Evolutionary conservation across 208 protist genomes (phyloP), one percentile per base, ranked within the genome.

Genomic region (Acanthamoeba castellanii): DNA sequence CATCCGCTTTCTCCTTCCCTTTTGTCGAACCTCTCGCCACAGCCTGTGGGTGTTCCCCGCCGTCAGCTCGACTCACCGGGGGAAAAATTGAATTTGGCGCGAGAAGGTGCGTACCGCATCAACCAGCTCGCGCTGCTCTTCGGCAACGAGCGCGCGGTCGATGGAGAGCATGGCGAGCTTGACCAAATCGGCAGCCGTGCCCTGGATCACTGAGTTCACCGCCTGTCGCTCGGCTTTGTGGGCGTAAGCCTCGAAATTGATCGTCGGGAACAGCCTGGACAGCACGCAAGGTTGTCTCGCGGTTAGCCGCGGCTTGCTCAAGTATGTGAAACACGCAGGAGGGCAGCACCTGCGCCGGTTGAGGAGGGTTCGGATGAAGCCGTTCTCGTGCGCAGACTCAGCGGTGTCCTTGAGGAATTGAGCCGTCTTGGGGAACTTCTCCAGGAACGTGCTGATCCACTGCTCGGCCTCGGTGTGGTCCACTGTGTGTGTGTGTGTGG

Each of bases 111-210:
- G 20, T 66, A 88, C 42, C 47, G 20, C 74, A 9, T 82, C 22
- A 14, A 4, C 81, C 30, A 88, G 42, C 30, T 88, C 81, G 25
- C 81, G 81, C 22, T 37, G 42, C 20, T 88, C 81, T 42, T 88
- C 81, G 14, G 81, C 81, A 13, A 88, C 27, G 32, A 94, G 55
- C 25, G 18, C 74, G 18, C n/a, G 14, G 64, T 94, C 91, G 50
- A 94, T 84, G 30, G 50, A 70, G 14, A 94, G 37, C 91, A 94
- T 94, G 22, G 91, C 91, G 18, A 64, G 45, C 91, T 94, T 94
- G 3, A 94, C 91, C 32, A 94, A 34, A 32, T 94, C 91, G 55
- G 52, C 57, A 3, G 91, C 91, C 0, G 91, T 94, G 11, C 91
- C 91, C 55, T 94, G 91, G 55, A 94, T 94, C 25, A 94, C 47